A percentile compares a stretch with the other conserved stretches of the same genome.
phyloP scores from a whole-genome alignment of 169 alveolate genomes.

The Eimeria falciformis region DNA sequence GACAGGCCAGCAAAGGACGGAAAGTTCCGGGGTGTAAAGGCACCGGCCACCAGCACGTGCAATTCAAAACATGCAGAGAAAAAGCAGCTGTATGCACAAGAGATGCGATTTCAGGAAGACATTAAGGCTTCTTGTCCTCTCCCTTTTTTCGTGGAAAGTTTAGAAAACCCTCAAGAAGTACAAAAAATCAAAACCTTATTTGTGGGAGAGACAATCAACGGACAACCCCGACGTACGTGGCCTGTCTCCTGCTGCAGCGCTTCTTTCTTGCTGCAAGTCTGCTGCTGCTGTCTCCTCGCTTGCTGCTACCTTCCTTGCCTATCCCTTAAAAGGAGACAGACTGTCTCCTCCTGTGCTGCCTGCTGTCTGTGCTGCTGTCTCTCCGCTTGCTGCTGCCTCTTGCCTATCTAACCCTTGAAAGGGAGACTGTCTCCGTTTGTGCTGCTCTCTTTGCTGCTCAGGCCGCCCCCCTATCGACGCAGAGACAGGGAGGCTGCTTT shows the following conservation, averaged over 20 bases:
- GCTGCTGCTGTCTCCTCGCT: too few relatives aligned
- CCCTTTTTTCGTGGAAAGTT: neutral
- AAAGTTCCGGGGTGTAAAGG: neutral
- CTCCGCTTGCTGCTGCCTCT: too few relatives aligned
- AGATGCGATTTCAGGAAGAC: slow-evolving; percentile 1
- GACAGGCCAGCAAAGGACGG: neutral
- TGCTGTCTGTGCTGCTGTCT: too few relatives aligned
- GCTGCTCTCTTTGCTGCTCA: neutral
- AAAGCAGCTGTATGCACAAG: neutral
- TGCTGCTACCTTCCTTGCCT: too few relatives aligned
- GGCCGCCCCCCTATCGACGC: slow-evolving; percentile 35
- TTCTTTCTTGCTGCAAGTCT: too few relatives aligned
- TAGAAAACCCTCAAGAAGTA: neutral
- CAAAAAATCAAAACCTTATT: neutral
- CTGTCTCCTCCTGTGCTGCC: too few relatives aligned
- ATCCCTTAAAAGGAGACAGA: too few relatives aligned
- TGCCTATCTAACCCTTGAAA: too few relatives aligned
- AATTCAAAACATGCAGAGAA: neutral
- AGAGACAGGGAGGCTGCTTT: slow-evolving; percentile 18
- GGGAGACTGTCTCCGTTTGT: neutral
- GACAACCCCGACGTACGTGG: neutral
- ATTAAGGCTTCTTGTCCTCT: neutral
- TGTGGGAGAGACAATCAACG: neutral
- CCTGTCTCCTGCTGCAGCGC: neutral
- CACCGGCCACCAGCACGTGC: neutral